Conservation (phyloP, 176 grass and related monocot genomes). For the Rhynchospora tenuis region DNA sequence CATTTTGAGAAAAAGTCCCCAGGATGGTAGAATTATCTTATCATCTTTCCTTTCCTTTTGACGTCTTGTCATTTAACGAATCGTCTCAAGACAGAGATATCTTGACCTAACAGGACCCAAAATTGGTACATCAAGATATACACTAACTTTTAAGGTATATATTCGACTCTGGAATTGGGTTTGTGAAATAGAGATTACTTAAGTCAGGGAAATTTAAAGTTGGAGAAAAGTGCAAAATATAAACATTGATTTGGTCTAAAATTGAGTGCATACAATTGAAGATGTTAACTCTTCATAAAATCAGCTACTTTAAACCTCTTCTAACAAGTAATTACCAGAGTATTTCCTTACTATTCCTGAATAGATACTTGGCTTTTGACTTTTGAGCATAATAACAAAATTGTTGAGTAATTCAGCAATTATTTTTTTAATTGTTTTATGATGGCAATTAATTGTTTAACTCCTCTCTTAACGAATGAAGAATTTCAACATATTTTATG, state of each 20-base stretch:
- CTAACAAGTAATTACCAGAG: too few species aligned
- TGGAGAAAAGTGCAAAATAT: background rate
- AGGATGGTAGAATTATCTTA: slow-evolving; percentile 8
- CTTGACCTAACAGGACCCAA: background rate
- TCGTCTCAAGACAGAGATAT: background rate
- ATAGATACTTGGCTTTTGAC: too few species aligned
- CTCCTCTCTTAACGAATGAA: too few species aligned
- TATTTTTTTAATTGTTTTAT: too few species aligned
- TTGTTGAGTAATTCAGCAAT: too few species aligned
- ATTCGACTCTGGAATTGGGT: too few species aligned
- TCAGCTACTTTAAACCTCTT: too few species aligned
- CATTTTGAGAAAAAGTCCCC: background rate
- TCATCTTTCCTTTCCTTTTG: background rate
- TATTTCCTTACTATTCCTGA: too few species aligned
- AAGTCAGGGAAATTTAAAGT: background rate
- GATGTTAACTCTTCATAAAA: too few species aligned
- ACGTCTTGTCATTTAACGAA: background rate
- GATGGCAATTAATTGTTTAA: too few species aligned
- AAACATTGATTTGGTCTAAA: background rate
- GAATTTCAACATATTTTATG: too few species aligned
- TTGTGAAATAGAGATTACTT: background rate
- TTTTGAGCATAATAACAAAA: too few species aligned
- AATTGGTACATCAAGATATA: background rate
- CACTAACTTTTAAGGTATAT: background rate
- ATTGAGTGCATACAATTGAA: background rate